Conservation (phyloP, 1,284 basidiomycete genomes). For the Cryptococcus sp. region DNA sequence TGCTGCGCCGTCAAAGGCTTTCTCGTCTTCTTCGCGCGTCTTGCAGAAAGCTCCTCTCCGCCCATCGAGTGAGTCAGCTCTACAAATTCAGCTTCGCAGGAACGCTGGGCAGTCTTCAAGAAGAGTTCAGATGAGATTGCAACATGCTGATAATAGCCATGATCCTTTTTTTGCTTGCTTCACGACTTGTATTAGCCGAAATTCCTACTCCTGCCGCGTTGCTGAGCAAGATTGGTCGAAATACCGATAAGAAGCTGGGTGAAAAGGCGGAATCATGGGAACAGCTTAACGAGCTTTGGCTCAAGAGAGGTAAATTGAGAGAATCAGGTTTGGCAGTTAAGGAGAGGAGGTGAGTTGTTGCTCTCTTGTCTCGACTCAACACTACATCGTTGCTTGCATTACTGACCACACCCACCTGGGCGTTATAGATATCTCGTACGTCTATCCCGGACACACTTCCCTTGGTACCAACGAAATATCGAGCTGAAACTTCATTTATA, state of each 20-base stretch:
- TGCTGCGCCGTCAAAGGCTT: constrained; percentile 5
- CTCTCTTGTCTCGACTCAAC: not conserved
- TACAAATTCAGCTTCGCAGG: too few species aligned
- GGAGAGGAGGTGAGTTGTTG: constrained; percentile 41
- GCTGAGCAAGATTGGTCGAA: constrained; percentile 41
- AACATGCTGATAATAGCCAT: not conserved
- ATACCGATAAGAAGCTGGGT: constrained; percentile 43
- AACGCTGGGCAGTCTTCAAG: too few species aligned
- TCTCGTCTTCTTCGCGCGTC: constrained; percentile 25
- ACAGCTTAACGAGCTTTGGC: constrained; percentile 36
- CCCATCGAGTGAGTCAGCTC: constrained; percentile 25
- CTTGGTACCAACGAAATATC: not conserved
- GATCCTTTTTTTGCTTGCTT: not conserved
- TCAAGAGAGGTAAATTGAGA: constrained; percentile 32
- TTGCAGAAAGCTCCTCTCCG: constrained; percentile 31
- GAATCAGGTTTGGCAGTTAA: constrained; percentile 38
- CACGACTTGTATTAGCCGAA: constrained; percentile 22
- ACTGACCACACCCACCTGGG: not conserved
- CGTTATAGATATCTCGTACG: constrained; percentile 13
- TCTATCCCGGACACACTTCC: not conserved
- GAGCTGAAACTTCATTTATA: constrained; percentile 3
- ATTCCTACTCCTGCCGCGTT: constrained; percentile 35
- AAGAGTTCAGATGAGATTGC: not conserved
- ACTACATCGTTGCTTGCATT: not conserved
- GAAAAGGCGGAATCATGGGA: constrained; percentile 42